Base-by-base conservation (phyloP, 768 basidiomycete genomes). In the Nevesoporus exiguus region DNA sequence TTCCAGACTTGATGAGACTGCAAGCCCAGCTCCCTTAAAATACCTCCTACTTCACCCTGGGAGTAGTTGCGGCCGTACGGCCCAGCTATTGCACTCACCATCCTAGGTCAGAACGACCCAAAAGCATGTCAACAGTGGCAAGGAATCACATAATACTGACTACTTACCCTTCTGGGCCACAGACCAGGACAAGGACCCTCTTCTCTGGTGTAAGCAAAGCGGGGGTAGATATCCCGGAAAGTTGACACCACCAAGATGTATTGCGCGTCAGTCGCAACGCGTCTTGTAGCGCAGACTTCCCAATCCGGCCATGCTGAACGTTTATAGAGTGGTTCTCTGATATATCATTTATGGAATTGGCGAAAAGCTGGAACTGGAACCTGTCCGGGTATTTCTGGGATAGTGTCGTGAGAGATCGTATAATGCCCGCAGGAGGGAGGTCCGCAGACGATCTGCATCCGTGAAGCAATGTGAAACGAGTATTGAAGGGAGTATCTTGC, bases 91-190 rank as follows among this genome's bases (percentile, higher is more conserved):
- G 84, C 79, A 45, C 67, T 73, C 46, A 92, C 77, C 91, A 93
- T 91, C 45, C 90, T 93, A 49, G 34, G 31, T 55, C 29, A 17
- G 11, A 42, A 36, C 19, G 6, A 34, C 31, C 34, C 30, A 55
- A 55, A 44, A 48, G 34, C 21, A 49, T 21, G 25, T 29, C 42
- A 8, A 29, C 8, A 41, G 4, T 11, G 17, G 36, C 10, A 42
- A 21, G 10, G 39, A 58, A 34, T 19, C 0, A 29, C 51, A 50
- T 1, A 21, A 52, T 24, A 69, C 85, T 63, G 68, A 92, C 91
- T 24, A 69, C 85, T 63, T 68, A 92, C 91, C 78, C 77, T 56
- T 92, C 87, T n/a, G 91, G 92, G 25, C 91, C 91, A 69, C 88
- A 93, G 4, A 93, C 80, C 13, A 93, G 70, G 64, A 93, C 86